These are phyloP conservation scores for Chamaecrista fasciculata DNA, from an alignment of 306 rosid genomes.

Conservation along the genomic window DNA sequence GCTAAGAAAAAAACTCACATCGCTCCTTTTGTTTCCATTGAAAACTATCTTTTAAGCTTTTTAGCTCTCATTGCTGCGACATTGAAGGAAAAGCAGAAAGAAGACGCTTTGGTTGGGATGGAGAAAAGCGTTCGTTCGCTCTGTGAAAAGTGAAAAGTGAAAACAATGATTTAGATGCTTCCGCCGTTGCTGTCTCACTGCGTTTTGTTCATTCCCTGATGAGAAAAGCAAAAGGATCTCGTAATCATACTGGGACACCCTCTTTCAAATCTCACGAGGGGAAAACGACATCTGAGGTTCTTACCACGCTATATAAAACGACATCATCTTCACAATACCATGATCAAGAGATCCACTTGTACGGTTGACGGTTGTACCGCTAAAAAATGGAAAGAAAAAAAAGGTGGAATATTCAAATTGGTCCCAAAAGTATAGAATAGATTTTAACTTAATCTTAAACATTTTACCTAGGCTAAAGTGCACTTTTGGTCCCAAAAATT, in stretches of 20 bases:
- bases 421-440: too few species aligned
- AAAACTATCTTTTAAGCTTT: constrained; percentile 30
- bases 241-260: not conserved
- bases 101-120: constrained; percentile 37
- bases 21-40: constrained; percentile 20
- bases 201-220: not conserved
- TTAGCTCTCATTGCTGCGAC: constrained; percentile 40
- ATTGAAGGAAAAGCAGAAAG: constrained; percentile 33
- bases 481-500: too few species aligned
- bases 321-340: not conserved
- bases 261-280: not conserved
- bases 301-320: not conserved
- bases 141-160: too few species aligned
- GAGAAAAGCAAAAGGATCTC: not conserved
- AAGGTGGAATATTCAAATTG: too few species aligned
- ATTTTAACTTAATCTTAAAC: too few species aligned
- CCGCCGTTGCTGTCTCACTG: constrained; percentile 34
- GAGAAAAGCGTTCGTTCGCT: constrained; percentile 25
- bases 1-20: not conserved
- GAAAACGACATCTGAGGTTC: not conserved
- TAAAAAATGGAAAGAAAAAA: too few species aligned
- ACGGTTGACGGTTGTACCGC: too few species aligned
- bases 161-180: constrained; percentile 31
- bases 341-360: too few species aligned
- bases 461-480: too few species aligned